Evolutionary conservation across 2,329 filamentous ascomycete species (phyloP).

Genomic region (Metarhizium humberi): DNA sequence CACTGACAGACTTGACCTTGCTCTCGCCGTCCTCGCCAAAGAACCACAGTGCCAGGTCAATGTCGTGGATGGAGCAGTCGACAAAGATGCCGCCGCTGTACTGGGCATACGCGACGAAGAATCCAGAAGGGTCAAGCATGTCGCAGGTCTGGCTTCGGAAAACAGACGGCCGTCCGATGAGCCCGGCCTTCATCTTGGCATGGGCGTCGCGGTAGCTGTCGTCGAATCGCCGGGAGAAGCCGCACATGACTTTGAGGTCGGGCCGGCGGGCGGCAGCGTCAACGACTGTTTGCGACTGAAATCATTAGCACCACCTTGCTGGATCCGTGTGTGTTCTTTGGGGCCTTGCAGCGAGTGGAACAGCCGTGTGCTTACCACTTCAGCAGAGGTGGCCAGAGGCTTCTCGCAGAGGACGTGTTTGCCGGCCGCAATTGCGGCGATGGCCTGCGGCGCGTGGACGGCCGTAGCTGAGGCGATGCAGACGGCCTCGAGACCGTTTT

Average conservation of each 20-base stretch:
- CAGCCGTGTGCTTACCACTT: constrained; percentile 35
- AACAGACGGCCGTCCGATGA: constrained; percentile 50
- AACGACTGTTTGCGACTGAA: constrained; percentile 47
- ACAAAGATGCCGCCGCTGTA: constrained; percentile 62
- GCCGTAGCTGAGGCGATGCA: constrained; percentile 34
- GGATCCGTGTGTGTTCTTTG: too few relatives aligned
- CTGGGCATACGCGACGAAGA: constrained; percentile 58
- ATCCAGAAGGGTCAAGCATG: constrained; percentile 54
- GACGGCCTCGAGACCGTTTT: constrained; percentile 29
- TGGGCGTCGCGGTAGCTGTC: constrained; percentile 53
- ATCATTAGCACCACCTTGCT: neutral
- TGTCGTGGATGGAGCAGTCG: constrained; percentile 61
- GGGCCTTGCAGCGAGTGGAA: neutral
- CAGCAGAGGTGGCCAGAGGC: constrained; percentile 46
- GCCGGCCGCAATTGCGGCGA: constrained; percentile 42
- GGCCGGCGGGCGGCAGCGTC: constrained; percentile 43
- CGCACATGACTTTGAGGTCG: constrained; percentile 50
- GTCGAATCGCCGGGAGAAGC: constrained; percentile 38
- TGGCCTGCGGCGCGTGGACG: constrained; percentile 47
- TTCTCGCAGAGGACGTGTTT: constrained; percentile 53
- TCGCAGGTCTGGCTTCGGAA: constrained; percentile 60
- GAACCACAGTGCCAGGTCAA: constrained; percentile 27
- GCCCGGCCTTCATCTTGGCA: constrained; percentile 38
- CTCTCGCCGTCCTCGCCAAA: constrained; percentile 17
- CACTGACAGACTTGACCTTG: constrained; percentile 16